These are phyloP conservation scores for Diaporthe aspalathi DNA, from an alignment of 2,329 filamentous ascomycete species.

Conservation along the genomic window DNA sequence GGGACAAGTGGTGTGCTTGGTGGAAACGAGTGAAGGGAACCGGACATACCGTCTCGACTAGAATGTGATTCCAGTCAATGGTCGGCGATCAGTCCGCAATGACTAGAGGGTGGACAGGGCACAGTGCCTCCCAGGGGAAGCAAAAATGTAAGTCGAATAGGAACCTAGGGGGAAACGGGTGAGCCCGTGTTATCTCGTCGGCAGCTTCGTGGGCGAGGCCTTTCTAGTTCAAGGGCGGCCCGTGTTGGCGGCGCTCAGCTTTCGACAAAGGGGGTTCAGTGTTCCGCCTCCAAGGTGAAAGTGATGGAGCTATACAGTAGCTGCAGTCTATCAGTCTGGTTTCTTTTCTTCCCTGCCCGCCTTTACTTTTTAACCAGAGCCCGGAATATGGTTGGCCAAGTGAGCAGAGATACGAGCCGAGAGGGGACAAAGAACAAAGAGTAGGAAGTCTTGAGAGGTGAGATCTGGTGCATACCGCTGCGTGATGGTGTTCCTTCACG, in stretches of 20 bases:
- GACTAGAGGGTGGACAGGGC: slow-evolving; percentile 1
- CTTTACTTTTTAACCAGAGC: slow-evolving; percentile 17
- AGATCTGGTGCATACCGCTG: slow-evolving; percentile 16
- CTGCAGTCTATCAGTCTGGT: not conserved
- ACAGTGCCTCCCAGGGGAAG: not conserved
- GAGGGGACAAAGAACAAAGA: slow-evolving; percentile 10
- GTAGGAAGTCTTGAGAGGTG: not conserved
- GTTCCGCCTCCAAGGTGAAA: slow-evolving; percentile 9
- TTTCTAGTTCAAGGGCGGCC: slow-evolving; percentile 17
- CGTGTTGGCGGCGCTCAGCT: not conserved
- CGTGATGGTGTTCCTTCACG: slow-evolving; percentile 8
- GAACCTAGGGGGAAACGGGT: not conserved
- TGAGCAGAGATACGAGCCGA: slow-evolving; percentile 24
- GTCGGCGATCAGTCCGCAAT: slow-evolving; percentile 24
- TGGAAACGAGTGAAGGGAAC: not conserved
- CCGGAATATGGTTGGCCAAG: not conserved
- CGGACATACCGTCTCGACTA: slow-evolving; percentile 36
- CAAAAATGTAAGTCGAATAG: not conserved
- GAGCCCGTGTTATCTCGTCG: slow-evolving; percentile 25
- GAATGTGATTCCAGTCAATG: slow-evolving; percentile 25
- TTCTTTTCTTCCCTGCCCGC: not conserved
- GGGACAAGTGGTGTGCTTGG: not conserved
- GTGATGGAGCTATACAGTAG: not conserved
- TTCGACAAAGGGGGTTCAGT: slow-evolving; percentile 6
- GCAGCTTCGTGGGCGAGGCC: slow-evolving; percentile 18